These are phyloP conservation scores for Inga oerstediana DNA, from an alignment of 306 rosid genomes.

Conservation along the genomic window DNA sequence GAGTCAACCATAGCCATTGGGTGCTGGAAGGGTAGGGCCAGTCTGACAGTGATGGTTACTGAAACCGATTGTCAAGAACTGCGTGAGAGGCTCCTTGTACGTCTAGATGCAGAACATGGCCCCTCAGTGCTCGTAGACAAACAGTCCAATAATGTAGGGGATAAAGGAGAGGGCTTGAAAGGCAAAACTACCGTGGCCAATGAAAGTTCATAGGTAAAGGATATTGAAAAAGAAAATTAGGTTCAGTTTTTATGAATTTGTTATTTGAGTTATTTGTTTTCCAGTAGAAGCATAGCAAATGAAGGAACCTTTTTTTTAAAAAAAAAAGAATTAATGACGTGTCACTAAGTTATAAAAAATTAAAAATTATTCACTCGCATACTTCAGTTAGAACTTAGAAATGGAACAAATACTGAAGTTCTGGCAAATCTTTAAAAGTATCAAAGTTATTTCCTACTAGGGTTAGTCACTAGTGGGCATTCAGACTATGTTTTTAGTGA, in stretches of 20 bases:
- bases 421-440: background rate
- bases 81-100: constrained; percentile 69
- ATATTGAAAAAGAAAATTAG: background rate
- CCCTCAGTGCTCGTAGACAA: constrained; percentile 33
- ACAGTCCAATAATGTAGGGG: constrained; percentile 35
- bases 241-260: background rate
- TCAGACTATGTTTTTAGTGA: background rate
- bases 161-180: constrained; percentile 38
- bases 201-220: constrained; percentile 19
- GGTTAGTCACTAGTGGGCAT: background rate
- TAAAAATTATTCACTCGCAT: background rate
- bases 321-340: background rate
- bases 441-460: background rate
- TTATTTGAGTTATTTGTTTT: background rate
- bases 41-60: constrained; percentile 83
- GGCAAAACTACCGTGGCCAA: constrained; percentile 30
- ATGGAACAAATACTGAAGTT: background rate
- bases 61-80: constrained; percentile 91
- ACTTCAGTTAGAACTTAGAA: background rate
- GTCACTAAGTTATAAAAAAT: background rate
- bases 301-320: background rate
- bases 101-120: constrained; percentile 50
- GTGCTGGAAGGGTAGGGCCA: constrained; percentile 92
- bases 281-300: background rate
- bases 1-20: constrained; percentile 91